Percentiles rank a stretch among this genome's conserved stretches.
These are phyloP conservation scores for Penicillium lagena DNA, from an alignment of 495 filamentous ascomycete species.

Conservation along the genomic window DNA sequence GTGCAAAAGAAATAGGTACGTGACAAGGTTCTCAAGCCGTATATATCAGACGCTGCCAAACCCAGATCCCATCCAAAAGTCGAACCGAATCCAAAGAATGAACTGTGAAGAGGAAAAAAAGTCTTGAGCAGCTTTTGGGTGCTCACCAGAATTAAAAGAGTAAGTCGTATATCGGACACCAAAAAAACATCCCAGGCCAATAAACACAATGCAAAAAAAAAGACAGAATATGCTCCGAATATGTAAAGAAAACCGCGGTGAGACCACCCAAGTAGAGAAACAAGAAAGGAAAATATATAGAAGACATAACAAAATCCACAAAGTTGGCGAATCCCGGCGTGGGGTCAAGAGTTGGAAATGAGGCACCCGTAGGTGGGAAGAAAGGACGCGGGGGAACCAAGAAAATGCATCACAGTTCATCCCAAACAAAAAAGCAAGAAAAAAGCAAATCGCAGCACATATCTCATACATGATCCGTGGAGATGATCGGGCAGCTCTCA, in stretches of 20 bases:
- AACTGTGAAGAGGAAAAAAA: conserved; percentile 9
- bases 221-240: conserved; percentile 19
- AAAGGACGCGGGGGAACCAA: conserved; percentile 3
- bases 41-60: conserved; percentile 22
- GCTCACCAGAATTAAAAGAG: conserved; percentile 18
- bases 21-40: conserved; percentile 2
- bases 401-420: conserved; percentile 16
- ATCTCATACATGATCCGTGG: conserved; percentile 20
- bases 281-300: conserved; percentile 13
- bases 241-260: conserved; percentile 19
- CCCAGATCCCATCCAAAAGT: conserved; percentile 14
- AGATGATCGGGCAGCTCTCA: conserved; percentile 2
- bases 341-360: conserved; percentile 5
- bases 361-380: conserved; percentile 3
- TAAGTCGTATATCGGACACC: conserved; percentile 14
- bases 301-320: conserved; percentile 7
- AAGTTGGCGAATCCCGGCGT: neutral
- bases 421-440: conserved; percentile 19
- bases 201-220: conserved; percentile 21
- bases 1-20: conserved; percentile 9
- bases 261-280: conserved; percentile 16
- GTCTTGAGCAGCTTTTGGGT: conserved; percentile 4
- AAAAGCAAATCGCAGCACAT: conserved; percentile 18
- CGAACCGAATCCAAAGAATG: conserved; percentile 3
- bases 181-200: conserved; percentile 20